Base-by-base conservation (phyloP, 2,329 filamentous ascomycete species). In the Alternaria consortialis region DNA sequence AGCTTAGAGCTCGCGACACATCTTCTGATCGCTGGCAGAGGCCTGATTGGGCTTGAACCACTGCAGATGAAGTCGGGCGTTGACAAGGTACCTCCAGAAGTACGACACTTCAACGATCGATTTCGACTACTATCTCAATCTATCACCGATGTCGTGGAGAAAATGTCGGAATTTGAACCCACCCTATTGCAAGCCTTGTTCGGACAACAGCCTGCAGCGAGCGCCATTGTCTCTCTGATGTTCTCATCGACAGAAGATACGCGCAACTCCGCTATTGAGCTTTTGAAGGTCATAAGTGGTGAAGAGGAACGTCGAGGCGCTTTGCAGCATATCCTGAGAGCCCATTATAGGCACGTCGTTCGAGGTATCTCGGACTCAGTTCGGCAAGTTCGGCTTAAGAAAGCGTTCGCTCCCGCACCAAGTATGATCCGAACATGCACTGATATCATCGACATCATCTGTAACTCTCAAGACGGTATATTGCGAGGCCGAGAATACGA, bases 231-330 rank as follows among this genome's bases (percentile, higher is more conserved):
- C 46, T 90, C 90, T 5, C 86, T 92, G 17, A 87, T 97, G 7
- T 88, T 97, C 57, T 93, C 93, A 43, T 91, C 92, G 15, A 90
- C 96, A 67, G 84, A 91, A 57, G 86, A 89, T 59, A 89, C 95
- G 34, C 93, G 92, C 63, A 90, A 94, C 74, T 90, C 92, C 15
- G 90, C 91, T 1, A 86, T 94, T 7, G 91, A 93, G 67, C 82
- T 98, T 29, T 86, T 98, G 66, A 97, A 97, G 78, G 88, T 88
- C 36, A 87, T 94, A 70, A 95, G 92, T 36, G 87, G 86, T 8
- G 88, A 96, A 76, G 85, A 85, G 54, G 85, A 83, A 61, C 82
- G 88, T 57, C 80, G 84, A 63, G 87, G 89, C 65, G 88, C 87
- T 15, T 80, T 91, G 13, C 84, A 84, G 44, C 84, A 89, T 69